Evolutionary conservation across 306 rosid species (phyloP).

Genomic region (Neltuma alba): DNA sequence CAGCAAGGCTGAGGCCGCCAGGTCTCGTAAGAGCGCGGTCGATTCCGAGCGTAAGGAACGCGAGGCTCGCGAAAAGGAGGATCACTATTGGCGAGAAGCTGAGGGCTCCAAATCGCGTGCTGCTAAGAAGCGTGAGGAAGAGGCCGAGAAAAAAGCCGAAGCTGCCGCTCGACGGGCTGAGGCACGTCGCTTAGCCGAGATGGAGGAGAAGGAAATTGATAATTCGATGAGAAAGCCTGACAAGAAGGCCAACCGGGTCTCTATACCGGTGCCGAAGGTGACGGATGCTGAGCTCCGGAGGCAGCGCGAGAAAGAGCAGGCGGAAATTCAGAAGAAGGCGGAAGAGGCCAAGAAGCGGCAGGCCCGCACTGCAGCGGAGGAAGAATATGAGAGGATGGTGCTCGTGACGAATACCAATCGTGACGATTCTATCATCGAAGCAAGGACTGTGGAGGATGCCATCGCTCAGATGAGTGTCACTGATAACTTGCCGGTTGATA

Average conservation of each 20-base stretch:
- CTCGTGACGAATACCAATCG: slow-evolving; percentile 80
- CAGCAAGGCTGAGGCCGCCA: slow-evolving; percentile 88
- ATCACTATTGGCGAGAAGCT: slow-evolving; percentile 84
- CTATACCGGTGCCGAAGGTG: slow-evolving; percentile 85
- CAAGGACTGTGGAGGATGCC: slow-evolving; percentile 85
- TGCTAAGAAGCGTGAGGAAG: slow-evolving; percentile 91
- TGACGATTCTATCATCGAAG: slow-evolving; percentile 84
- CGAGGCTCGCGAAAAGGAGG: slow-evolving; percentile 71
- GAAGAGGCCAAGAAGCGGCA: slow-evolving; percentile 70
- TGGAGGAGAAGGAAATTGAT: slow-evolving; percentile 90
- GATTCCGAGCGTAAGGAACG: slow-evolving; percentile 80
- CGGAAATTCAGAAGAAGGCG: slow-evolving; percentile 56
- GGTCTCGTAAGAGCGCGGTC: slow-evolving; percentile 73
- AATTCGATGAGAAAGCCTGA: slow-evolving; percentile 71
- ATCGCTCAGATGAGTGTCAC: slow-evolving; percentile 64
- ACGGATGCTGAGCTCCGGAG: slow-evolving; percentile 76
- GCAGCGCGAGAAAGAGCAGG: slow-evolving; percentile 76
- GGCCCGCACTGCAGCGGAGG: slow-evolving; percentile 84
- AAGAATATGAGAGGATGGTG: slow-evolving; percentile 91
- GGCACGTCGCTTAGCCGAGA: slow-evolving; percentile 86
- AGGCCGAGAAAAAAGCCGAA: slow-evolving; percentile 86
- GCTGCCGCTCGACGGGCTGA: slow-evolving; percentile 76
- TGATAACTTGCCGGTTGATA: slow-evolving; percentile 71
- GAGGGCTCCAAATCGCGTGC: slow-evolving; percentile 91
- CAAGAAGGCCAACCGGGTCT: slow-evolving; percentile 78